Percentiles rank a stretch among this genome's conserved stretches.
These are phyloP conservation scores for Durusdinium trenchii DNA, from an alignment of 73 alveolate species.

Conservation along the genomic window DNA sequence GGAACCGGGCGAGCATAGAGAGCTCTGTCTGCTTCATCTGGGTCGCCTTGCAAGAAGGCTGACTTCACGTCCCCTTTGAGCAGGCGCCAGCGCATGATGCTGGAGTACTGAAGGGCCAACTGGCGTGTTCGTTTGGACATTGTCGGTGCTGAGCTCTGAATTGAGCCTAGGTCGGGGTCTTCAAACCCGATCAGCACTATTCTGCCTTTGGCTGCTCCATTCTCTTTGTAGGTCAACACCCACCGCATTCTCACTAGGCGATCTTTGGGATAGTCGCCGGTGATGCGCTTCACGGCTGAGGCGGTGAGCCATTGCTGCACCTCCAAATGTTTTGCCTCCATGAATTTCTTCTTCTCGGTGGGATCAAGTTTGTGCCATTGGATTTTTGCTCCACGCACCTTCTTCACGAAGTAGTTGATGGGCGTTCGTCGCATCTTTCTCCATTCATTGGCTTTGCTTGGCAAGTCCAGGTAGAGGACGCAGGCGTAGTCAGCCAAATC, in stretches of 20 bases:
- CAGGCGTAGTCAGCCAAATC: no score
- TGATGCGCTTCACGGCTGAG: neutral
- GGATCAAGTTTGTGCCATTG: neutral
- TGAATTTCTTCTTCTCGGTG: neutral
- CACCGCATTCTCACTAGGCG: neutral
- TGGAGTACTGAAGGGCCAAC: neutral
- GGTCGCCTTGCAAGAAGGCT: conserved; percentile 1
- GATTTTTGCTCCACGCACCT: neutral
- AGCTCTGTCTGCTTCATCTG: neutral
- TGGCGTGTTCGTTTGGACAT: conserved; percentile 28
- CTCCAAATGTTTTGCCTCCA: neutral
- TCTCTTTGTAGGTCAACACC: neutral
- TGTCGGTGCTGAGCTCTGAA: neutral
- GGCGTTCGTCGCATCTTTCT: neutral
- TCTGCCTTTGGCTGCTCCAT: conserved; percentile 25
- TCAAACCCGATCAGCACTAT: conserved; percentile 42
- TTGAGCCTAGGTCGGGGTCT: neutral
- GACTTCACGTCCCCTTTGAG: conserved; percentile 11
- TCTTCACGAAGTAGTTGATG: neutral
- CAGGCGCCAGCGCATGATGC: neutral
- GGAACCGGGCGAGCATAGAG: neutral
- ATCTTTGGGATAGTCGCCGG: neutral
- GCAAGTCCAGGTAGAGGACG: no score
- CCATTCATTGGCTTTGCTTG: neutral
- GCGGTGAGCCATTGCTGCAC: neutral